Evolutionary conservation across 2,329 filamentous ascomycete species (phyloP).

Genomic region (Aspergillus versicolor): DNA sequence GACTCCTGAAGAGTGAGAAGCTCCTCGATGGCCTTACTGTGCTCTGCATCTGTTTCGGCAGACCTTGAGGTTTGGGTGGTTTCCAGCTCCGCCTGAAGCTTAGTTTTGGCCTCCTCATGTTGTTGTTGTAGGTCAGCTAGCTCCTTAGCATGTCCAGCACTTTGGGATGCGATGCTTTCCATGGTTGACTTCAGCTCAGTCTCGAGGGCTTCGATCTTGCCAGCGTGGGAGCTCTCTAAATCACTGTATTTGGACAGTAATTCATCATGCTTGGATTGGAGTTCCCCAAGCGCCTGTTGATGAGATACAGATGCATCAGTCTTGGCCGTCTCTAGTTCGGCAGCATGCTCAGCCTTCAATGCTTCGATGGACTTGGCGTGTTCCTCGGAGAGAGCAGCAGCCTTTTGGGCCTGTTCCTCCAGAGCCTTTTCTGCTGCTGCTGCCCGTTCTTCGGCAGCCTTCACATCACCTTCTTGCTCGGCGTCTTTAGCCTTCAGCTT

Average conservation of each 20-base stretch:
- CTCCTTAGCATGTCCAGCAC: constrained; percentile 26
- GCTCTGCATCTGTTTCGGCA: constrained; percentile 37
- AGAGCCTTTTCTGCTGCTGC: constrained; percentile 34
- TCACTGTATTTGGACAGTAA: constrained; percentile 27
- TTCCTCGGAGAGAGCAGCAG: constrained; percentile 29
- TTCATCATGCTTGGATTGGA: constrained; percentile 37
- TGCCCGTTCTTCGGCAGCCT: constrained; percentile 35
- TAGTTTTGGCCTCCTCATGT: constrained; percentile 33
- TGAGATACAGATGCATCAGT: constrained; percentile 32
- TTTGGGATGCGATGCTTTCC: constrained; percentile 29
- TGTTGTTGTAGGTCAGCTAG: constrained; percentile 36
- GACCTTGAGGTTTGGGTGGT: constrained; percentile 33
- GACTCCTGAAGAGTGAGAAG: constrained; percentile 40
- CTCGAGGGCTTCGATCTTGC: constrained; percentile 30
- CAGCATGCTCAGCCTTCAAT: constrained; percentile 35
- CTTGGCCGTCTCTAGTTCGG: constrained; percentile 33
- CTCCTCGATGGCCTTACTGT: constrained; percentile 41
- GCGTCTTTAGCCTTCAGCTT: constrained; percentile 38
- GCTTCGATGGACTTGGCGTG: constrained; percentile 34
- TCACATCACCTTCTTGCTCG: constrained; percentile 33
- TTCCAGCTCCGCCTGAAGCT: constrained; percentile 41
- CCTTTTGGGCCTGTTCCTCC: constrained; percentile 33
- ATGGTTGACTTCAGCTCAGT: constrained; percentile 22
- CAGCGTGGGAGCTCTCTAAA: constrained; percentile 31
- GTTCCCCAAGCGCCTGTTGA: constrained; percentile 27